Evolutionary conservation across 2,329 filamentous ascomycete genomes (phyloP).

Genomic region (Bretziella fagacearum): DNA sequence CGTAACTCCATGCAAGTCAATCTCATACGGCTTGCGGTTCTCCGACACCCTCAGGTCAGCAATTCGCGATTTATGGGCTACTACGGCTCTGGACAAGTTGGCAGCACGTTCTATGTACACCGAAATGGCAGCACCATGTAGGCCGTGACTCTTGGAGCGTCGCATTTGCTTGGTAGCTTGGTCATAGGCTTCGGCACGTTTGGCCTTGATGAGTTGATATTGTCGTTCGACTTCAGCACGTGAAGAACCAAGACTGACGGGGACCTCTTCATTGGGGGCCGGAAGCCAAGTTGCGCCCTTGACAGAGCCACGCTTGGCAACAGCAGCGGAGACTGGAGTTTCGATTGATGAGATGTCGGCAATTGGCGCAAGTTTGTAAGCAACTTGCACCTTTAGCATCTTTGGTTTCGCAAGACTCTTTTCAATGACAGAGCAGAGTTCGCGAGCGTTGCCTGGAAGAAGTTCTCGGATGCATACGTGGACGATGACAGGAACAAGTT

Average conservation of each 20-base stretch:
- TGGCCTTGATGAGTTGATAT: constrained; percentile 1
- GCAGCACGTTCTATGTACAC: constrained; percentile 59
- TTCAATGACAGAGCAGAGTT: constrained; percentile 27
- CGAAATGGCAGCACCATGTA: constrained; percentile 58
- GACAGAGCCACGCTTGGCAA: background rate
- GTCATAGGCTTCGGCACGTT: constrained; percentile 16
- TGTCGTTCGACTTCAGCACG: background rate
- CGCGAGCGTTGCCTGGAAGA: constrained; percentile 22
- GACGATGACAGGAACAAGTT: constrained; percentile 28
- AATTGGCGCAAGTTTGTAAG: constrained; percentile 25
- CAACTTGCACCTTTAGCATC: constrained; percentile 22
- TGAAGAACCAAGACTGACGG: background rate
- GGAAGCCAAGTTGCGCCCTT: background rate
- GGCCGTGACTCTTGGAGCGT: constrained; percentile 46
- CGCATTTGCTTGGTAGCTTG: constrained; percentile 28
- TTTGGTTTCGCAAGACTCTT: constrained; percentile 26
- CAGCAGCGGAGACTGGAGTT: background rate
- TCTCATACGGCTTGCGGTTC: constrained; percentile 42
- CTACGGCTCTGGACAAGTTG: constrained; percentile 33
- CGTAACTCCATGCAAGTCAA: constrained; percentile 73
- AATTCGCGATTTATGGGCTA: constrained; percentile 21
- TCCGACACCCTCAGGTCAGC: constrained; percentile 55
- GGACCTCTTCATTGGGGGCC: background rate
- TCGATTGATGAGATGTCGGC: constrained; percentile 16
- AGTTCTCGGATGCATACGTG: constrained; percentile 23